These are phyloP conservation scores for Cucumis melo DNA, from an alignment of 306 rosid species.

Conservation along the genomic window DNA sequence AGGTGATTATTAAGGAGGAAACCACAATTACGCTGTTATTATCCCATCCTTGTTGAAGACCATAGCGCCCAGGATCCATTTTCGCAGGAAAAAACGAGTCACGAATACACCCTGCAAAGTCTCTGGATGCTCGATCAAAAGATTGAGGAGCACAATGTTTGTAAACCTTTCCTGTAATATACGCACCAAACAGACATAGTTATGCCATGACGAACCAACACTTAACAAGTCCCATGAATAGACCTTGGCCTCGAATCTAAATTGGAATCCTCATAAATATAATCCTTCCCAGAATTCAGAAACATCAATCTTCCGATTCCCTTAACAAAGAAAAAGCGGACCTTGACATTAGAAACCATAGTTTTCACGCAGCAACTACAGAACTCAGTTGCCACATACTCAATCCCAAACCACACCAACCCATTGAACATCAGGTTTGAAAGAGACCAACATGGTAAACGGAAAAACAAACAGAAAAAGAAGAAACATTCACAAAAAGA, in stretches of 20 bases:
- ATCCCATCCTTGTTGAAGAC: constrained; percentile 98
- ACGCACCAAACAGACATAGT: constrained; percentile 62
- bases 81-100: constrained; percentile 41
- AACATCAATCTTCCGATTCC: constrained; percentile 20
- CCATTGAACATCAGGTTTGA: neutral
- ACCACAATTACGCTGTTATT: constrained; percentile 99
- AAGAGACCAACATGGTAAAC: neutral
- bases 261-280: constrained; percentile 29
- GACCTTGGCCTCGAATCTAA: constrained; percentile 33
- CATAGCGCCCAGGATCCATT: constrained; percentile 98
- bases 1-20: constrained; percentile 99
- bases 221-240: constrained; percentile 47
- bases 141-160: constrained; percentile 42
- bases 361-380: neutral
- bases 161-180: constrained; percentile 75
- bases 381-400: neutral
- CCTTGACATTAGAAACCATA: constrained; percentile 5
- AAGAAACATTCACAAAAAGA: neutral
- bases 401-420: neutral
- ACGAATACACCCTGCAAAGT: constrained; percentile 15
- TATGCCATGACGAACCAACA: constrained; percentile 61
- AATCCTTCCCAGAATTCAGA: constrained; percentile 30
- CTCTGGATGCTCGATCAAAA: constrained; percentile 25
- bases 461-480: neutral
- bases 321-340: neutral